Conservation (phyloP, 2,329 filamentous ascomycete genomes). For the Penicillium sp. region DNA sequence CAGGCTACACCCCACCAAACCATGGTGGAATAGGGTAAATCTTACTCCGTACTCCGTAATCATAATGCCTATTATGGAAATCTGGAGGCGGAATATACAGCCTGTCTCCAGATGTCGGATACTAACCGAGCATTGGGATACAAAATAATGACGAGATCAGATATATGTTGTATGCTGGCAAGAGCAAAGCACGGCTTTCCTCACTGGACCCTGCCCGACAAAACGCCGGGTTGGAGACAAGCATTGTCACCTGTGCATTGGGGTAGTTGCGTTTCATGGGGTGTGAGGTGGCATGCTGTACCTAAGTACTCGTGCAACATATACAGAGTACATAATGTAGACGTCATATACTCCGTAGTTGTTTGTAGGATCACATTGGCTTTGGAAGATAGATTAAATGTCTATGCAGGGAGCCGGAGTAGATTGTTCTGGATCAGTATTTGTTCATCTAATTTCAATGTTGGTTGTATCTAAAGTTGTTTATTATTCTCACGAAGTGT, state of each 20-base stretch:
- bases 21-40: not conserved
- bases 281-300: not conserved
- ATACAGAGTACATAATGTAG: not conserved
- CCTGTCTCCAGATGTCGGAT: not conserved
- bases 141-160: not conserved
- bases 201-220: not conserved
- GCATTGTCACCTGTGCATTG: not conserved
- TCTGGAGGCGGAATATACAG: no score
- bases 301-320: not conserved
- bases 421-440: not conserved
- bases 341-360: conserved; percentile 2
- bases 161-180: not conserved
- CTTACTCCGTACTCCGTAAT: not conserved
- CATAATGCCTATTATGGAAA: not conserved
- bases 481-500: not conserved
- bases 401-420: no score
- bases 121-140: not conserved
- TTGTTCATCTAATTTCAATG: not conserved
- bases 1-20: not conserved
- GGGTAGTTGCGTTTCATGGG: not conserved
- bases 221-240: not conserved
- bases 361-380: not conserved
- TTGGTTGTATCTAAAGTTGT: not conserved
- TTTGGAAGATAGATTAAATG: not conserved
- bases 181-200: not conserved